Percentiles rank a stretch among this genome's conserved stretches.
phyloP scores from a whole-genome alignment of 129 eudicot genomes.

The Dittrichia graveolens region DNA sequence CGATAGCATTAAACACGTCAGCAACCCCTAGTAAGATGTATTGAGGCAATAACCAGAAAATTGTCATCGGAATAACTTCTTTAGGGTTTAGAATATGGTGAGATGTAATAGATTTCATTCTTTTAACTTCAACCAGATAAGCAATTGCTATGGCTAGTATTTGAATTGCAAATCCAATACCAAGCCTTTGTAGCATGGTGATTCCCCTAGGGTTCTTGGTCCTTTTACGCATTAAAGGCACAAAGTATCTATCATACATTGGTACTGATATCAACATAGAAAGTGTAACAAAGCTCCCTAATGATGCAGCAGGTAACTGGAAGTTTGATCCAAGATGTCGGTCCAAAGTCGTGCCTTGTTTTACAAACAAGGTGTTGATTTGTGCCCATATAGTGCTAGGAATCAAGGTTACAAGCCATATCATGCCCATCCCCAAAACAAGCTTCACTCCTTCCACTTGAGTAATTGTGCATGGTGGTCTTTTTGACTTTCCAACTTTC shows the following conservation, averaged over 20 bases:
- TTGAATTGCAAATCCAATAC: constrained; percentile 72
- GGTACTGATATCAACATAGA: constrained; percentile 72
- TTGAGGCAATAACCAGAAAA: constrained; percentile 78
- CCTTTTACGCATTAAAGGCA: constrained; percentile 64
- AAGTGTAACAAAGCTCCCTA: constrained; percentile 77
- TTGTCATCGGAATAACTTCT: constrained; percentile 66
- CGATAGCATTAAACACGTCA: constrained; percentile 79
- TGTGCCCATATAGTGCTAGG: constrained; percentile 99
- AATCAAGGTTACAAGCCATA: constrained; percentile 76
- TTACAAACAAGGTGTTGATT: constrained; percentile 89
- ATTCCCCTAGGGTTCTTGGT: constrained; percentile 92
- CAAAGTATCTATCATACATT: constrained; percentile 71
- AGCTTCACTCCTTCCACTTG: constrained; percentile 91
- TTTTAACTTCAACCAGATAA: constrained; percentile 53
- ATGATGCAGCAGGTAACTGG: constrained; percentile 85
- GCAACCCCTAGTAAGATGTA: constrained; percentile 75
- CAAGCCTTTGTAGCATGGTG: constrained; percentile 78
- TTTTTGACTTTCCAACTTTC: constrained; percentile 21
- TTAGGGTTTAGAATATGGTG: constrained; percentile 40
- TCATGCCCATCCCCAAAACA: constrained; percentile 76
- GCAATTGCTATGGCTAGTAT: constrained; percentile 72
- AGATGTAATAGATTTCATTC: constrained; percentile 51
- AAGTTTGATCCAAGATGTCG: constrained; percentile 59
- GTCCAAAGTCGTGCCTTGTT: constrained; percentile 93
- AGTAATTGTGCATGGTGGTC: constrained; percentile 77